Evolutionary conservation across 257 asterid genomes (phyloP), one percentile per base, ranked within the genome.

Genomic region (Mentha longifolia): DNA sequence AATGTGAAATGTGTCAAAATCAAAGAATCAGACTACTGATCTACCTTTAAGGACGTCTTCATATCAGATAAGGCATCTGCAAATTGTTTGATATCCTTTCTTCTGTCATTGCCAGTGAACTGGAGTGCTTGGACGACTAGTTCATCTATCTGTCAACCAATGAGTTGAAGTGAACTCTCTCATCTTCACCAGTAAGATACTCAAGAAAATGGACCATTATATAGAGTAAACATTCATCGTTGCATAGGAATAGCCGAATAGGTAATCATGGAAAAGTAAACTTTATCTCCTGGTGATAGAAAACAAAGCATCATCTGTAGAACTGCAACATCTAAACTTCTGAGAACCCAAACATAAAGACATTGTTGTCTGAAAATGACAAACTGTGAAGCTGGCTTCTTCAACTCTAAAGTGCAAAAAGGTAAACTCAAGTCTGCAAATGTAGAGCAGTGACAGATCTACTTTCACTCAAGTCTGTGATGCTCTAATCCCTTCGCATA

Each of bases 11-110:
- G 61, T 71, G 11, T 61, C 57, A 46, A 50, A 16, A 55, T 45
- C n/a, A 50, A 70, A 46, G 67, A 77, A 30, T 15, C 64, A 69
- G 61, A 35, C 13, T 37, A 64, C 39, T 59, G 42, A 80, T 51
- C 64, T 75, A 95, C 99, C 99, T 92, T 85, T 67, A 95, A 82
- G 70, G 94, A 88, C 59, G 78, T 82, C 54, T 85, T 87, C 83
- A 90, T 88, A 61, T 87, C 90, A 78, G 91, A 84, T 74, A 95
- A 83, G 69, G 83, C 76, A 61, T 86, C 84, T 50, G 85, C 86
- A 77, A 92, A 92, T 41, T 84, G 82, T 71, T 88, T 86, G 58
- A 95, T 73, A 81, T 95, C 97, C 72, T 81, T 80, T 76, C 60
- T 64, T 65, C 77, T 83, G 42, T 81, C 77, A 73, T 76, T 74